Conservation (phyloP, 768 basidiomycete genomes). For the Cystobasidium tubakii region DNA sequence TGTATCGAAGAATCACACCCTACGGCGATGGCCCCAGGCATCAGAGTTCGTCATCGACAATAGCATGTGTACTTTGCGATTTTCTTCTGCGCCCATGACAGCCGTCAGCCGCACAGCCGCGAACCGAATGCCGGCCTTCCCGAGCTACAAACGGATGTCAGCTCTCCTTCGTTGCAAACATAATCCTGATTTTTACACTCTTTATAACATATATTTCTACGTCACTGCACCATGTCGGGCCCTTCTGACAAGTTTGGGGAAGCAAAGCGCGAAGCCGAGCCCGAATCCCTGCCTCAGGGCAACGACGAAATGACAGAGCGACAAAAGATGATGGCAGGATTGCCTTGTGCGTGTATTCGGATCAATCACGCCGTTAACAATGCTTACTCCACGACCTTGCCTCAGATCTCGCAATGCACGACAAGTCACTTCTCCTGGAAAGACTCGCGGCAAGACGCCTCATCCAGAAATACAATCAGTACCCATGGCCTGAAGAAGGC, state of each 20-base stretch:
- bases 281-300: not conserved
- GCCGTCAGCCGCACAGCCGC: too few relatives aligned
- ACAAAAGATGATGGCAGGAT: not conserved
- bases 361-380: not conserved
- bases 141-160: too few relatives aligned
- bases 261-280: not conserved
- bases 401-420: not conserved
- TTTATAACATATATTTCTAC: too few relatives aligned
- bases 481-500: constrained; percentile 12
- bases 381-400: too few relatives aligned
- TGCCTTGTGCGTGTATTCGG: not conserved
- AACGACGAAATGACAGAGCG: constrained; percentile 1
- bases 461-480: not conserved
- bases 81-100: too few relatives aligned
- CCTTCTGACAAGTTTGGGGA: not conserved
- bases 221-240: not conserved
- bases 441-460: not conserved
- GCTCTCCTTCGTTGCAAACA: too few relatives aligned
- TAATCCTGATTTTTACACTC: too few relatives aligned
- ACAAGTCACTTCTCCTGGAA: not conserved
- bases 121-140: too few relatives aligned
- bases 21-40: too few relatives aligned
- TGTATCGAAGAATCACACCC: too few relatives aligned
- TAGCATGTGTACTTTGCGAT: too few relatives aligned
- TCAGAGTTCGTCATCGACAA: too few relatives aligned